Evolutionary conservation across 495 filamentous ascomycete species (phyloP), one percentile per base, ranked within the genome.

Genomic region (Neurospora sp.): DNA sequence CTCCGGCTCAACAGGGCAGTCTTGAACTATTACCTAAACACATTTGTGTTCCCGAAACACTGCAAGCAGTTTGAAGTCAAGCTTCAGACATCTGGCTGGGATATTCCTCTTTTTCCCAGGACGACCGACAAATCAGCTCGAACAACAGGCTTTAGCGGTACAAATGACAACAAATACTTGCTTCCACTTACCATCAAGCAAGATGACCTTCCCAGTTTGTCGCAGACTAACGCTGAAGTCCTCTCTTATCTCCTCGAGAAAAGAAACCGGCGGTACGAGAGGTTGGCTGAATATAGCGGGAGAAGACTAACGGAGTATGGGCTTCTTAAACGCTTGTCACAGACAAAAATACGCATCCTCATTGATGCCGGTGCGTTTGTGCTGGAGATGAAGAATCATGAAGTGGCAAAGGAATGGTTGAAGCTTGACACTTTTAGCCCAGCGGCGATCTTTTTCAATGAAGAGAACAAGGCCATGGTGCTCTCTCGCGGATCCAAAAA

Each of bases 141-240:
- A 31, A 87, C 86, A 0, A 88, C 87, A 0, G 87, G 87, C 3
- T 89, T 89, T 74, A 86, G 83, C 53, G 87, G 87, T 1, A 88
- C 87, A 0, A 88, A 88, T 61, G 86, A 89, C 73, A 83, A 81
- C 68, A 77, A 83, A 20, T 70, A 73, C 1, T 80, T 86, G 78
- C 76, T 88, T 11, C 87, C 87, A 2, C 70, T 89, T 20, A 87
- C 79, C 1, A 86, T 88, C 70, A 81, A 78, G 35, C 87, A 89
- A 72, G 72, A 84, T 0, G 86, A 89, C 72, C 85, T 89, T 0
- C 79, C 80, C 0, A 72, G 76, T 5, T 72, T 88, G 8, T 76
- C 75, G 0, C 84, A 87, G 69, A 88, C 86, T 5, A 88, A 85
- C 71, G 85, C 87, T 0, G 85, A 87, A 71, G 87, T 89, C 0